Base-by-base conservation (phyloP, 345 rosid genomes). In the Turritis glabra region DNA sequence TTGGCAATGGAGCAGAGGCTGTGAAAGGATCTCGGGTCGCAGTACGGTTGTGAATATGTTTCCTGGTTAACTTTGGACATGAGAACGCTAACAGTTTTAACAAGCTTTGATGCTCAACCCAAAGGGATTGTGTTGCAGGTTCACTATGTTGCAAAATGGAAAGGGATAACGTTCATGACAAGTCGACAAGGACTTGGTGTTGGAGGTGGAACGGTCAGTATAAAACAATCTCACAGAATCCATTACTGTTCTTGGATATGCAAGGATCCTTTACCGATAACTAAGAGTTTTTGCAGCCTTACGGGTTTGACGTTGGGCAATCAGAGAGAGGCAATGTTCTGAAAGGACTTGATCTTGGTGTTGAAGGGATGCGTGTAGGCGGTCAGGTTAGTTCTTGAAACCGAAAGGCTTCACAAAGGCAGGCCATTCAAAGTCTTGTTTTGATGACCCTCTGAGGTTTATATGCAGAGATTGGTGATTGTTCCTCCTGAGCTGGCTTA, bases 141-240 rank as follows among this genome's bases (percentile, higher is more conserved):
- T 74, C 98, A 94, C 80, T 94, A 89, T 78, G 98, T 91, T 80
- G 97, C 98, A 7, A 91, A 89, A 84, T 94, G 98, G 98, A 94
- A 80, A 74, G 92, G 90, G 68, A 80, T 94, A 57, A 94, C 97
- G 21, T 94, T 94, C 80, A 94, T 94, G 98, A 94, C 98, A 12
- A 94, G 97, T 73, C 85, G 98, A 59, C 97, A 94, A 80, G 98
- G 98, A 66, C 83, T 89, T 8, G 97, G 98, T 4, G 95, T 94
- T 69, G 96, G 97, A 44, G 98, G 98, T 58, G 98, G 98, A 74
- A 94, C 98, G 77, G 98, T 94, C 72, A 35, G 91, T 58, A 26
- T 3, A n/a, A 55, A 23, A 8, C 18, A 15, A 43, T 62, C 41
- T 54, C 38, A 71, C 21, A 21, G 7, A 15, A 30, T 37, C 23